phyloP scores from a whole-genome alignment of 2,329 filamentous ascomycete species.

The Alternaria rosae region DNA sequence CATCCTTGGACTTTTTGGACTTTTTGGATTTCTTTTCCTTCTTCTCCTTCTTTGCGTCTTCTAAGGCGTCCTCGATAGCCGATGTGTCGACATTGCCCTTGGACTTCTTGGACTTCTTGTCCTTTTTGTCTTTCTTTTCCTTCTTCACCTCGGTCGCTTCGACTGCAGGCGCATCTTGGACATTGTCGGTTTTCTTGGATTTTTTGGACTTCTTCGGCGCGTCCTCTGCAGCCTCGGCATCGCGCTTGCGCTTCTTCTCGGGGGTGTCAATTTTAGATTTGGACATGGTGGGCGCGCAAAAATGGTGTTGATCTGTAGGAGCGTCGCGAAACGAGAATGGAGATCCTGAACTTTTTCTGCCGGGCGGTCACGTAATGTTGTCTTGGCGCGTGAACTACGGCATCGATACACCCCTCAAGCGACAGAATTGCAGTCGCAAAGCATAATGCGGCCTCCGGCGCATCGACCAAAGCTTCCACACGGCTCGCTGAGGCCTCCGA shows the following conservation, averaged over 20 bases:
- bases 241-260: conserved; percentile 47
- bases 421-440: conserved; percentile 13
- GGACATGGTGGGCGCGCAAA: conserved; percentile 22
- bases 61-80: conserved; percentile 10
- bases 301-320: conserved; percentile 17
- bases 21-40: conserved; percentile 34
- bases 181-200: conserved; percentile 33
- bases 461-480: conserved; percentile 39
- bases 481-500: conserved; percentile 32
- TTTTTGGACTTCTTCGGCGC: conserved; percentile 44
- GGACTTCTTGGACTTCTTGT: conserved; percentile 34
- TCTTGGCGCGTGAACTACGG: conserved; percentile 29
- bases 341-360: conserved; percentile 36
- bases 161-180: conserved; percentile 17
- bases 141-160: conserved; percentile 28
- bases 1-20: conserved; percentile 33
- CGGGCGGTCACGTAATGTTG: conserved; percentile 25
- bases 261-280: conserved; percentile 32
- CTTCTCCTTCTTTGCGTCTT: conserved; percentile 21
- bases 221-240: conserved; percentile 34
- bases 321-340: conserved; percentile 18
- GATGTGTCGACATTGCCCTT: conserved; percentile 17
- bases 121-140: conserved; percentile 28
- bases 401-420: conserved; percentile 17
- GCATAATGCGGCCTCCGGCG: conserved; percentile 41